Conservation (phyloP, 495 filamentous ascomycete genomes). For the Chaetomium cochliodes region DNA sequence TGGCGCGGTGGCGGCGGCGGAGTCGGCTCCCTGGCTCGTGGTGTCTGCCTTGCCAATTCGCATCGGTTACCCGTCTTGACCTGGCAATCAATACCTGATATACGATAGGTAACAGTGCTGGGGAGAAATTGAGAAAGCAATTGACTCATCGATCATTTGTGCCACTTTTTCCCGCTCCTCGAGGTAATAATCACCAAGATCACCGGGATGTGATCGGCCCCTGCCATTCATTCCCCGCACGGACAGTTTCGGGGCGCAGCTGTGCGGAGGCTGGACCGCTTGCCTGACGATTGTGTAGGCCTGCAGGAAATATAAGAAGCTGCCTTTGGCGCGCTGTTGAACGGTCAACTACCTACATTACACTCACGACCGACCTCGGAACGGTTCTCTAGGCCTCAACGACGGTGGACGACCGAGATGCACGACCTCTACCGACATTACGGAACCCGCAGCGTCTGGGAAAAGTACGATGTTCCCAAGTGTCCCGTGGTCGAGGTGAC, state of each 20-base stretch:
- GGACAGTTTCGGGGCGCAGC: neutral
- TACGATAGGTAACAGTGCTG: neutral
- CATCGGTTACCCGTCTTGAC: neutral
- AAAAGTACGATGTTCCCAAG: slow-evolving; percentile 25
- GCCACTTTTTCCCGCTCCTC: neutral
- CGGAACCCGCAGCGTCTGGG: slow-evolving; percentile 26
- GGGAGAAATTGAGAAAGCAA: neutral
- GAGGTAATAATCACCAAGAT: neutral
- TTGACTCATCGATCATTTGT: neutral
- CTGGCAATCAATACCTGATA: neutral
- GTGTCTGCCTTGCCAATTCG: neutral
- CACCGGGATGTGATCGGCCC: neutral
- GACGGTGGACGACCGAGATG: slow-evolving; percentile 16
- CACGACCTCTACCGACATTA: slow-evolving; percentile 29
- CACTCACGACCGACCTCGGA: too few species aligned
- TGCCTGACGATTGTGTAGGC: neutral
- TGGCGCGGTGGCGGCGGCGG: slow-evolving; percentile 8
- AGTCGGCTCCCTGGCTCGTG: neutral
- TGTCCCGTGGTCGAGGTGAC: slow-evolving; percentile 27
- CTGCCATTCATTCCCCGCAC: slow-evolving; percentile 2
- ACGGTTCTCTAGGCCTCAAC: too few species aligned
- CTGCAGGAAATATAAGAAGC: too few species aligned
- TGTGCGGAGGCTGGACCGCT: slow-evolving; percentile 1
- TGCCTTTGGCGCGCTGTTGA: too few species aligned
- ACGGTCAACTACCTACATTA: too few species aligned